Evolutionary conservation across 768 basidiomycete species (phyloP).

Genomic region (Hemileccinum rubropunctum): DNA sequence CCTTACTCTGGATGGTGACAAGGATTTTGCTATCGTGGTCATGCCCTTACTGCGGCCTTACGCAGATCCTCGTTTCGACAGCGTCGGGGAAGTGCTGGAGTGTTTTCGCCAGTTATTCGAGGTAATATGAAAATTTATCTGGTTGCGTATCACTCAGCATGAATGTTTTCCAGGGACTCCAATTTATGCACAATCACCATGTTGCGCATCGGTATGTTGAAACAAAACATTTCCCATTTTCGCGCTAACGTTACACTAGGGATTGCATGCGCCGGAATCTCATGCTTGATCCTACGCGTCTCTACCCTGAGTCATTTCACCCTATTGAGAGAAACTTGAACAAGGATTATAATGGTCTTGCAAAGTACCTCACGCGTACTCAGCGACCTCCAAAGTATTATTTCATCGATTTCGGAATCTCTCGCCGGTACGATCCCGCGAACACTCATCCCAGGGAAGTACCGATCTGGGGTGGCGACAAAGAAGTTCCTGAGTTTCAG

Average conservation of each 20-base stretch:
- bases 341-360: conserved; percentile 15
- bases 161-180: conserved; percentile 14
- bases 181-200: conserved; percentile 21
- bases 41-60: conserved; percentile 35
- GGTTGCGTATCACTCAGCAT: too few species aligned
- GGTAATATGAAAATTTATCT: conserved; percentile 3
- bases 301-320: conserved; percentile 28
- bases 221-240: neutral
- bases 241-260: conserved; percentile 6
- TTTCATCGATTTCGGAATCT: conserved; percentile 32
- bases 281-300: conserved; percentile 23
- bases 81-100: conserved; percentile 29
- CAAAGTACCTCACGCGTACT: conserved; percentile 28
- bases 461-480: conserved; percentile 39
- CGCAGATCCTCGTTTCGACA: conserved; percentile 26
- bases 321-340: conserved; percentile 9
- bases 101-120: conserved; percentile 30
- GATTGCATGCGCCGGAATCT: conserved; percentile 29
- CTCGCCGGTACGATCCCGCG: conserved; percentile 25
- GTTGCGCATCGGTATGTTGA: conserved; percentile 7
- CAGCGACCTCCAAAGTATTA: conserved; percentile 13
- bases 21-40: conserved; percentile 18
- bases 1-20: conserved; percentile 6
- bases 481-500: conserved; percentile 37
- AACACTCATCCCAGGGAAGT: conserved; percentile 25